Base-by-base conservation (phyloP, 805 yeast species). In the Nakazawaea holstii region DNA sequence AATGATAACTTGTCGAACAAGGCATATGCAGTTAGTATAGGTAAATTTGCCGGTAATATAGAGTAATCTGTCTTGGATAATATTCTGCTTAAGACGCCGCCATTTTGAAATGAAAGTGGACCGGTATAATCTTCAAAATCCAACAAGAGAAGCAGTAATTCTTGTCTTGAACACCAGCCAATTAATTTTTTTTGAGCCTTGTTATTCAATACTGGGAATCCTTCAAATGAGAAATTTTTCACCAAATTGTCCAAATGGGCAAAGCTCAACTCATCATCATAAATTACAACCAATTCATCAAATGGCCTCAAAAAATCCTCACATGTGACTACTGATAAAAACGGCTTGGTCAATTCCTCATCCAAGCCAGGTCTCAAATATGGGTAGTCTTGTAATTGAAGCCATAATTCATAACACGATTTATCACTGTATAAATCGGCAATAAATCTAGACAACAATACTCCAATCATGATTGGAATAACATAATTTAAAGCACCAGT, bases 401-500 rank as follows among this genome's bases (percentile, higher is more conserved):
- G 67, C 82, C 82, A 77, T 37, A 63, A 58, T 48, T 87, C 94
- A 58, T 86, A 86, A 43, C 86, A 79, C 41, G 87, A 84, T 36
- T 72, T 72, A 43, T 71, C 73, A 17, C 75, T 67, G 38, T 84
- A 62, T 45, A 77, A 69, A 57, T 88, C 94, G 53, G 79, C 83
- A n/a, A 81, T 73, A 64, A 86, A 76, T 56, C 86, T 82, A 41
- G 91, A 79, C 8, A 82, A 72, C 70, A 89, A 76, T 2, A 87
- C 95, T 1, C 91, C 84, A 11, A 81, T 68, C 96, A 88, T 88
- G 29, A 88, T 84, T 0, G 96, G 96, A 39, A 88, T 68, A 2
- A 87, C 89, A 58, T 88, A 88, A 0, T 86, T 77, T 42, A 89
- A 72, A 0, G 96, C 96, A 26, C 96, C 96, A 0, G 96, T 87